Evolutionary conservation across 441 rosid genomes (phyloP).

Genomic region (Eruca vesicaria): DNA sequence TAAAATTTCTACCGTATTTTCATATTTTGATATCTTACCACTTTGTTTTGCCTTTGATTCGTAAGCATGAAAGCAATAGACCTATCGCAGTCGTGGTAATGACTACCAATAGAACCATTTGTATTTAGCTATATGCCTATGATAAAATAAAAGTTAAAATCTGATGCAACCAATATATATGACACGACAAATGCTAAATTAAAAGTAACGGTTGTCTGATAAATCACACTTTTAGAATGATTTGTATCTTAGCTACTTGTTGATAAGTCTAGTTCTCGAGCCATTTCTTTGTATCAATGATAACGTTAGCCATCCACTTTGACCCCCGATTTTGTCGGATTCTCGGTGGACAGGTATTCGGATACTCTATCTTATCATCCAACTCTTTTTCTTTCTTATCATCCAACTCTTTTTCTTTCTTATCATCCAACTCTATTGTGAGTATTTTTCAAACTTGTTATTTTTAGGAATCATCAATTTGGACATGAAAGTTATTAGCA

Average conservation of each 20-base stretch:
- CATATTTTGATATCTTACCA: neutral
- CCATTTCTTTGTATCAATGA: neutral
- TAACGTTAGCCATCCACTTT: neutral
- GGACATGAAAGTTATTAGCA: neutral
- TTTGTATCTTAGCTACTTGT: neutral
- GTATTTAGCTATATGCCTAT: neutral
- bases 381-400: too few relatives aligned
- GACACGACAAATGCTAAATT: neutral
- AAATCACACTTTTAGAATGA: conserved; percentile 1
- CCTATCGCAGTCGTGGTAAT: neutral
- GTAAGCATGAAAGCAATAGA: neutral
- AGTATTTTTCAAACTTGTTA: neutral
- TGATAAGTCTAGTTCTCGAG: conserved; percentile 1
- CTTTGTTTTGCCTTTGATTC: neutral
- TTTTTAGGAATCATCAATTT: neutral
- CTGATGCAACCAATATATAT: neutral
- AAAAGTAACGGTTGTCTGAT: neutral
- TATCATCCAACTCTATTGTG: neutral
- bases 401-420: too few relatives aligned
- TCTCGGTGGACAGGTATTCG: neutral
- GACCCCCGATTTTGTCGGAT: neutral
- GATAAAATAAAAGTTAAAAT: neutral
- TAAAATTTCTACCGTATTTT: too few relatives aligned
- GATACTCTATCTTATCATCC: neutral
- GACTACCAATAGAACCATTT: neutral